Evolutionary conservation across 108 stramenopile species (phyloP), one percentile per base, ranked within the genome.

Genomic region (Pseudonitzschia delicatissima): DNA sequence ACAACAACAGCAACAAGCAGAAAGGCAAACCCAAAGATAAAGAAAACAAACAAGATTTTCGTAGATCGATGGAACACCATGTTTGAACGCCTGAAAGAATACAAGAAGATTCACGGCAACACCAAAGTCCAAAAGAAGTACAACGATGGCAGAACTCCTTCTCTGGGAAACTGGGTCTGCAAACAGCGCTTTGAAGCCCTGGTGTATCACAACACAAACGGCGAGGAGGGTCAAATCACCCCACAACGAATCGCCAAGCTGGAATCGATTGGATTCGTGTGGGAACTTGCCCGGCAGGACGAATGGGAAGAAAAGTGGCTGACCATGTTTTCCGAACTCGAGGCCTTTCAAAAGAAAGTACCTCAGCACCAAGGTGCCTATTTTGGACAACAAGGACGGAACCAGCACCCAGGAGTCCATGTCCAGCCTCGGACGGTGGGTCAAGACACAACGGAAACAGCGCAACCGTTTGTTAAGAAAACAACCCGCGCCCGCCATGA

Each of bases 401-500:
- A 21, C 5, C 29, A 31, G 23, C n/a, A 33, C 27, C 9, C n/a
- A 17, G 4, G 29, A 32, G 9, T 27, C 17, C 29, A 61, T 61
- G 25, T 40, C 39, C 11, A 37, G 37, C 15, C 37, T 61, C 13
- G 60, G 60, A 20, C 60, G 60, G 21, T 61, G 60, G 60, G 60
- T 61, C 1, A 61, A 61, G 39, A 42, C 36, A 21, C 60, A 61
- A 61, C 60, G 60, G 37, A 37, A 18, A 21, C 36, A 42, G 20
- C 28, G 39, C 20, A 37, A 61, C 37, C 18, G 40, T 20, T 33
- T 33, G 11, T 33, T 55, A 17, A 25, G 53, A 28, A 55, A 55
- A 4, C 23, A 37, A 61, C 11, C 9, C 11, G 60, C 26, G 20
- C 37, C 35, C 7, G 39, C 73, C 39, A 82, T 86, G 67, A 77